Base-by-base conservation (phyloP, 2,329 filamentous ascomycete species). In the Dactylellina cionopaga region DNA sequence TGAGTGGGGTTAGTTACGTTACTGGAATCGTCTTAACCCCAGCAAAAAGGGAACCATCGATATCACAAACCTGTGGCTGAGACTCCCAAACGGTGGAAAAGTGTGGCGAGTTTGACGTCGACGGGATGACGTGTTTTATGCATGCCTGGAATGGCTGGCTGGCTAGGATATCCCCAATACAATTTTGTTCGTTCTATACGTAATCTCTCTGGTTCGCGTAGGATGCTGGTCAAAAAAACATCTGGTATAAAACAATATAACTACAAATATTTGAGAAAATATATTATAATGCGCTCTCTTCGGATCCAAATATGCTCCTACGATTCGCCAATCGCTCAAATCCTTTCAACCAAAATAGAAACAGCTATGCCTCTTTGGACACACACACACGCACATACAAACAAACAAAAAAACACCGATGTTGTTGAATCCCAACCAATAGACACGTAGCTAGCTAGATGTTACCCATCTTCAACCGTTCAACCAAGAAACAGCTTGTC, bases 401-500 rank as follows among this genome's bases (percentile, higher is more conserved):
- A 31, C 29, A 35, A 35, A 15, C 29, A 25, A 33, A 24, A 10
- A 46, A 35, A 4, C n/a, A 27, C 31, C 17, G 31, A 25, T 31
- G 19, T 41, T 24, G n/a, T 11, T 39, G 9, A 29, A 22, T 46
- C 17, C n/a, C 10, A 35, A 5, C 9, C 29, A 27, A 31, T 24
- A 19, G 33, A 15, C 29, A 3, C 24, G 41, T 46, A 49, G 25
- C 22, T 37, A 31, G 15, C 11, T n/a, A n/a, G 6, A 27, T 41
- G 17, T n/a, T 41, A 17, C n/a, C 10, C 15, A 31, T 41, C 39
- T 41, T 78, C 80, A 96, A 69, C 90, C 89, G 49, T 87, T 89
- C 87, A 97, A 89, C 95, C 94, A 98, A 58, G 92, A 87, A 3
- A 92, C 87, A 35, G 96, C 91, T 78, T 93, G 87, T 79, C 89